A percentile compares a stretch with the other conserved stretches of the same genome.
These are phyloP conservation scores for Alliaria petiolata DNA, from an alignment of 345 rosid species.

Conservation along the genomic window DNA sequence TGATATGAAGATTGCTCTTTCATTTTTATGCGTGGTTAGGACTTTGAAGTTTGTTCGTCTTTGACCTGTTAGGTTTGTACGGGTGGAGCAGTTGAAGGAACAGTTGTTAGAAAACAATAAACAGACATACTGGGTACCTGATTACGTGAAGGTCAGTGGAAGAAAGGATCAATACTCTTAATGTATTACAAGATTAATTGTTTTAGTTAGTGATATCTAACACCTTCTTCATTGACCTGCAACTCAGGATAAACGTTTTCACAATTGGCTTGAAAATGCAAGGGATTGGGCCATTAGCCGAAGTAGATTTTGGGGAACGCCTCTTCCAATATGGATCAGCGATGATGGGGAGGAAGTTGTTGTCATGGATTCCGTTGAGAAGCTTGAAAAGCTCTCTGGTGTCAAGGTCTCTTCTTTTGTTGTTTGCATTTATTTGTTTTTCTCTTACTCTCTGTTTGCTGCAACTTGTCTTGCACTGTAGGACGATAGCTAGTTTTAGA, in stretches of 20 bases:
- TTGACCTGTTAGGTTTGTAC: conserved; percentile 66
- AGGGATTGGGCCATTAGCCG: conserved; percentile 99
- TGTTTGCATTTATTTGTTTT: neutral
- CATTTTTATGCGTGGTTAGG: conserved; percentile 1
- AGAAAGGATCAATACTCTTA: neutral
- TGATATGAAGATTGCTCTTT: conserved; percentile 1
- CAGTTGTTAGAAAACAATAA: conserved; percentile 79
- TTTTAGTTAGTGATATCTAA: neutral
- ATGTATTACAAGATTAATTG: neutral
- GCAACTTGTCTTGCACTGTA: neutral
- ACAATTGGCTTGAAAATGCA: conserved; percentile 99
- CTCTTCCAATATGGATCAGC: conserved; percentile 92
- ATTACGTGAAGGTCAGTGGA: conserved; percentile 78
- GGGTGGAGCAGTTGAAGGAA: conserved; percentile 77
- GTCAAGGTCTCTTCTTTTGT: conserved; percentile 50
- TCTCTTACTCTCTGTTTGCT: neutral
- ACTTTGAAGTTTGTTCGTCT: conserved; percentile 6
- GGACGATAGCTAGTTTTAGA: neutral
- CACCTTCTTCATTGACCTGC: conserved; percentile 10
- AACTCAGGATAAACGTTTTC: conserved; percentile 87
- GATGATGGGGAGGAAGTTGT: conserved; percentile 76
- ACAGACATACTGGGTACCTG: conserved; percentile 98
- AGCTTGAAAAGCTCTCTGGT: conserved; percentile 92
- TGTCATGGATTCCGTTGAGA: conserved; percentile 78
- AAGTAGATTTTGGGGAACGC: conserved; percentile 99